Evolutionary conservation across 1,284 basidiomycete genomes (phyloP), one percentile per base, ranked within the genome.

Genomic region (Ceratobasidium sp.): DNA sequence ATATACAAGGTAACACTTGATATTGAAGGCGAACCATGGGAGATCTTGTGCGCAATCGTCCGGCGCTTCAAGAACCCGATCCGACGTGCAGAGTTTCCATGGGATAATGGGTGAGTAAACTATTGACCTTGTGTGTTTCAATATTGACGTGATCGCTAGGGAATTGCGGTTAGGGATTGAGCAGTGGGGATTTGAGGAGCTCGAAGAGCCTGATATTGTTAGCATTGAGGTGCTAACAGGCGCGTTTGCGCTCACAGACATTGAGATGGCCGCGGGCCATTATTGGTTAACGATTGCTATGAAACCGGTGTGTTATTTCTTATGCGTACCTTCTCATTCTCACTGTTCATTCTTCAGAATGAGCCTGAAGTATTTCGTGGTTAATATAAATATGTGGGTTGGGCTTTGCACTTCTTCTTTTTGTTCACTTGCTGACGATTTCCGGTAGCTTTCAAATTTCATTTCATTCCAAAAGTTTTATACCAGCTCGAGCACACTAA

Each of bases 271-370:
- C 3, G 1, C 22, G 15, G 60, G 41, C 15, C 60, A 62, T 27
- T 62, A 45, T 47, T 64, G 62, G 62, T 15, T 64, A n/a, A 48
- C 62, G 2, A 19, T 48, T 48, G 44, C 62, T 1, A 64, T 64
- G 45, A 53, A 53, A 53, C 50, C n/a, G n/a, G 50, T 53, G 11
- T 22, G 50, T 22, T 27, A 22, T 15, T 3, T 27, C 9, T 53
- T 47, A 19, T 47, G n/a, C 45, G 19, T 47, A 19, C 19, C 11
- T 53, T 53, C 11, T 53, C 4, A 17, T 53, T 53, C n/a, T 53
- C 1, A 53, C 27, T 1, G 50, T 53, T n/a, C n/a, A n/a, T n/a
- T n/a, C n/a, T n/a, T n/a, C n/a, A n/a, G n/a, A n/a, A n/a, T n/a
- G n/a, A n/a, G n/a, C n/a, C n/a, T n/a, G n/a, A n/a, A n/a, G n/a